Evolutionary conservation across 495 filamentous ascomycete species (phyloP).

Genomic region (Neurospora sp.): DNA sequence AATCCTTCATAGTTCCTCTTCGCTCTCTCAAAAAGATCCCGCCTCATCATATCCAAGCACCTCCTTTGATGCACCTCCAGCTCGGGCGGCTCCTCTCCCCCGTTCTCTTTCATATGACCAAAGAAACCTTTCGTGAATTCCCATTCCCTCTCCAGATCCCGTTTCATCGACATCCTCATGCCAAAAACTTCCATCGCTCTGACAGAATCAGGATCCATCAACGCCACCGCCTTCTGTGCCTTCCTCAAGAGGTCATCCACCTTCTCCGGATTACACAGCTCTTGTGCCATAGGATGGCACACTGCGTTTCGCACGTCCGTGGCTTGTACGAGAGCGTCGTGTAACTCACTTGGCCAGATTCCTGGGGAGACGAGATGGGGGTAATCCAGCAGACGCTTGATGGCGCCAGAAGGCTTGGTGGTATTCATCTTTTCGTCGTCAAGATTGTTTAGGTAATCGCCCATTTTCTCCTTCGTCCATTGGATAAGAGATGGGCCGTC

Average conservation of each 20-base stretch:
- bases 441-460: not conserved
- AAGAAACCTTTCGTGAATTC: too few relatives aligned
- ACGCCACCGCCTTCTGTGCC: too few relatives aligned
- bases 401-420: not conserved
- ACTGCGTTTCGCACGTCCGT: not conserved
- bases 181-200: too few relatives aligned
- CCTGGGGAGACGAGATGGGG: not conserved
- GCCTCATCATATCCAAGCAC: not conserved
- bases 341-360: not conserved
- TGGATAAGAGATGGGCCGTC: not conserved
- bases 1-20: not conserved
- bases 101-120: too few relatives aligned
- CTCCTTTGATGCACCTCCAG: too few relatives aligned
- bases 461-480: not conserved
- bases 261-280: too few relatives aligned
- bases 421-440: not conserved
- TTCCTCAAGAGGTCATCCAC: too few relatives aligned
- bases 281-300: too few relatives aligned
- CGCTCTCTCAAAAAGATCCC: not conserved
- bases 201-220: too few relatives aligned
- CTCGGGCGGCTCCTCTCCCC: too few relatives aligned
- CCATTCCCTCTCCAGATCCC: too few relatives aligned
- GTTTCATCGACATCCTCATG: too few relatives aligned
- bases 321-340: not conserved
- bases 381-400: not conserved